A percentile compares a stretch with the other conserved stretches of the same genome.
phyloP scores from a whole-genome alignment of 2,329 filamentous ascomycete genomes.

The Zarea fungicola region DNA sequence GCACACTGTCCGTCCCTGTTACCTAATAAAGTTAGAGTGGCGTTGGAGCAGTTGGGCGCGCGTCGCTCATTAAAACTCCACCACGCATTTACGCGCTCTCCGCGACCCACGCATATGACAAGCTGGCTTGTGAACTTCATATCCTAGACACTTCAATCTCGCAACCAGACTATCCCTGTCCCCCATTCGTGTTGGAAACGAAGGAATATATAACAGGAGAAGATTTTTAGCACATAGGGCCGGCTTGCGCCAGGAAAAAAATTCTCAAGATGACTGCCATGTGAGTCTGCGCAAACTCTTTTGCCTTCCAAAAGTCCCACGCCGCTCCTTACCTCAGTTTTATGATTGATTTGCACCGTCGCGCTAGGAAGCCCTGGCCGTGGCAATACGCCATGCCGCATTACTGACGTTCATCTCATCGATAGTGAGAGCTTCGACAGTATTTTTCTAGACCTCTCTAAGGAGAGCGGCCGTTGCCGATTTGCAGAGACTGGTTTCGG shows the following conservation, averaged over 20 bases:
- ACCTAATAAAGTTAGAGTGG: no score
- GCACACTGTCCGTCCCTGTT: no score
- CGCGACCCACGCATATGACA: no score
- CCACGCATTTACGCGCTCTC: no score
- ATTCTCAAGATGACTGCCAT: conserved; percentile 33
- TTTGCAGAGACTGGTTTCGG: conserved; percentile 92
- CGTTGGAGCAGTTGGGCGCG: no score
- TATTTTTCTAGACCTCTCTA: conserved; percentile 93
- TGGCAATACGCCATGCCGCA: background rate
- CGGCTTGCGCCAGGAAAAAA: background rate
- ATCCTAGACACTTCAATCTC: background rate
- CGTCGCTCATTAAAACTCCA: no score
- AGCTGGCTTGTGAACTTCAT: no score
- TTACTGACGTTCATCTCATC: conserved; percentile 8
- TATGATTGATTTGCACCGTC: background rate
- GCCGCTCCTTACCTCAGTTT: background rate
- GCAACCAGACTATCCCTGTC: background rate
- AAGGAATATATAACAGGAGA: background rate
- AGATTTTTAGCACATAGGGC: background rate
- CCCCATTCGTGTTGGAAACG: background rate
- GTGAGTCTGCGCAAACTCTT: conserved; percentile 22
- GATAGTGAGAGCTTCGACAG: conserved; percentile 87
- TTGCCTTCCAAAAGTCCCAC: background rate
- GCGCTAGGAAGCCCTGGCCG: background rate
- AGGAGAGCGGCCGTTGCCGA: conserved; percentile 85